Evolutionary conservation across 345 rosid species (phyloP), one percentile per base, ranked within the genome.

Genomic region (Carallia pectinifolia): DNA sequence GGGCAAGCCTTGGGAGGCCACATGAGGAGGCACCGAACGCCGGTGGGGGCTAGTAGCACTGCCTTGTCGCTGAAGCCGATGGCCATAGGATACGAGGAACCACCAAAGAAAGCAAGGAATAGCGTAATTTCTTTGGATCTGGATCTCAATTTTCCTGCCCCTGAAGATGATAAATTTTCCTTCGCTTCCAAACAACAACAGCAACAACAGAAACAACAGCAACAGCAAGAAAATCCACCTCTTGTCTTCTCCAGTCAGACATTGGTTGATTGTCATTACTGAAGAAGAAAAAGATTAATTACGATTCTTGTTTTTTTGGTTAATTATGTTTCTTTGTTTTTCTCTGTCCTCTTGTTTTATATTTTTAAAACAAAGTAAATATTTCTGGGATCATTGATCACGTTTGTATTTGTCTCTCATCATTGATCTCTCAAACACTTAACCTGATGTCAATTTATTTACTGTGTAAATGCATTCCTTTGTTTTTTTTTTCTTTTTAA

Each of bases 141-240:
- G 79, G 99, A 95, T 87, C 99, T 95, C 61, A 95, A 95, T 78
- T 90, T 92, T 62, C 99, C 99, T 1, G 98, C 96, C 0, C 97
- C 97, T 1, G 97, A 90, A 70, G 97, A 90, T 58, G 90, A 90
- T 61, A 81, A 80, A 48, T 64, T 80, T 64, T 56, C 79, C 79
- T 85, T 88, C 54, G 81, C 83, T 76, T 82, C 89, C 61, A 87
- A 77, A 81, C 84, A 84, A 76, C 86, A 85, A 61, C 70, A 83
- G 1, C 69, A 77, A 65, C 80, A 77, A 4, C 34, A 71, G 17
- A 64, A 62, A 7, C 77, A 73, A 5, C 77, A 65, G 4, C 75
- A 80, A 58, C 87, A 82, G 58, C 80, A 80, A 47, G 82, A 76
- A 62, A 81, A 81, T 61, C 67, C 86, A 55, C 71, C 86, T 47